phyloP scores from a whole-genome alignment of 345 rosid genomes.

The Aquilaria malaccensis region DNA sequence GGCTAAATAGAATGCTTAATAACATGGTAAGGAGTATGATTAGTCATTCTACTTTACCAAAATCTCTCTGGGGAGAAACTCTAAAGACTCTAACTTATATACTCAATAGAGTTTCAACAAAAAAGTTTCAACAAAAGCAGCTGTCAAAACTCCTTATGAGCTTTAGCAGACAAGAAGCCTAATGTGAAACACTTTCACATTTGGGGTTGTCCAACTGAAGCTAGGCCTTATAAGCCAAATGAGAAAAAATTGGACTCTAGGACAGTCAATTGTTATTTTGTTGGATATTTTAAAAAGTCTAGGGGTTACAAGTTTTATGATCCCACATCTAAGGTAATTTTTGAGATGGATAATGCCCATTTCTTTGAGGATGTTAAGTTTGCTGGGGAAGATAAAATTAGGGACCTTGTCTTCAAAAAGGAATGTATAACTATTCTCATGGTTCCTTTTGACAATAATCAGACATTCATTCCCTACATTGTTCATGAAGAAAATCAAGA shows the following conservation, averaged over 20 bases:
- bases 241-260: conserved; percentile 1
- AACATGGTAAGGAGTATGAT: too few species aligned
- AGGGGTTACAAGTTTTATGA: background rate
- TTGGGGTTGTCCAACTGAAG: background rate
- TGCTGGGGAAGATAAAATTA: background rate
- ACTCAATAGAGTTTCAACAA: background rate
- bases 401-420: background rate
- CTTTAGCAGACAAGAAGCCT: background rate
- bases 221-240: background rate
- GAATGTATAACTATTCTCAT: background rate
- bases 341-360: background rate
- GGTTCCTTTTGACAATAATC: background rate
- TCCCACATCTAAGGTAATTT: conserved; percentile 1
- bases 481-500: background rate
- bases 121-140: background rate
- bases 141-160: background rate
- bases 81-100: background rate
- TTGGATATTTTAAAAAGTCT: background rate
- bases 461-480: background rate
- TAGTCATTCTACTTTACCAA: too few species aligned
- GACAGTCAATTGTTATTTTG: background rate
- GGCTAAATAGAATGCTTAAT: background rate
- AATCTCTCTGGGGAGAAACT: too few species aligned
- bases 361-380: conserved; percentile 2
- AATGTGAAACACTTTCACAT: background rate